Evolutionary conservation across 2,329 filamentous ascomycete genomes (phyloP).

Genomic region (Ascocoryne sarcoides): DNA sequence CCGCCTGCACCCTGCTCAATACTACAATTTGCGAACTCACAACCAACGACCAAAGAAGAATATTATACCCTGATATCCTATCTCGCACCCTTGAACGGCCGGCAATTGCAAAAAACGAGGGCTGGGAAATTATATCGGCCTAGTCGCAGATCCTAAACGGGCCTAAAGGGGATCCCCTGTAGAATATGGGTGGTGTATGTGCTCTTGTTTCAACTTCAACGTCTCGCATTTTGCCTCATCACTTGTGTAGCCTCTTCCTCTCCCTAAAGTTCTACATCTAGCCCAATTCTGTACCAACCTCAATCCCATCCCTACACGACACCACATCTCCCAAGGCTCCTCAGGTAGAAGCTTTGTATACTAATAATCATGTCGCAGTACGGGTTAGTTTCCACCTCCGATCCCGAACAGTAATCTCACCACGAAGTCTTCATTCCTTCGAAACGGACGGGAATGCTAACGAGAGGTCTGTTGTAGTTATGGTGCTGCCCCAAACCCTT

Average conservation of each 20-base stretch:
- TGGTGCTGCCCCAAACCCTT: slow-evolving; percentile 47
- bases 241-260: slow-evolving; percentile 2
- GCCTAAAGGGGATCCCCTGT: slow-evolving; percentile 12
- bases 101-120: not conserved
- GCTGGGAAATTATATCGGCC: slow-evolving; percentile 8
- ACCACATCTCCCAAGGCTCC: not conserved
- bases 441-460: slow-evolving; percentile 7
- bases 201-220: slow-evolving; percentile 17
- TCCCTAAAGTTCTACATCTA: not conserved
- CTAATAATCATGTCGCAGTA: slow-evolving; percentile 27
- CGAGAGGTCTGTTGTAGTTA: slow-evolving; percentile 36
- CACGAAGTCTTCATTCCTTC: not conserved
- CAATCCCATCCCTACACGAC: not conserved
- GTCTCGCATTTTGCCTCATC: slow-evolving; percentile 12
- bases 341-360: slow-evolving; percentile 14
- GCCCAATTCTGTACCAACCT: not conserved
- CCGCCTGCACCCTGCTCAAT: too few relatives aligned
- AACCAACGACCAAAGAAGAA: too few relatives aligned
- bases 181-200: slow-evolving; percentile 27
- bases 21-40: too few relatives aligned
- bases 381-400: slow-evolving; percentile 20
- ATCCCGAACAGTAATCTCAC: too few relatives aligned
- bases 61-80: too few relatives aligned
- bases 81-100: too few relatives aligned
- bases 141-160: slow-evolving; percentile 6